Base-by-base conservation (phyloP, 2,329 filamentous ascomycete genomes). In the Pseudocercospora crystallina region DNA sequence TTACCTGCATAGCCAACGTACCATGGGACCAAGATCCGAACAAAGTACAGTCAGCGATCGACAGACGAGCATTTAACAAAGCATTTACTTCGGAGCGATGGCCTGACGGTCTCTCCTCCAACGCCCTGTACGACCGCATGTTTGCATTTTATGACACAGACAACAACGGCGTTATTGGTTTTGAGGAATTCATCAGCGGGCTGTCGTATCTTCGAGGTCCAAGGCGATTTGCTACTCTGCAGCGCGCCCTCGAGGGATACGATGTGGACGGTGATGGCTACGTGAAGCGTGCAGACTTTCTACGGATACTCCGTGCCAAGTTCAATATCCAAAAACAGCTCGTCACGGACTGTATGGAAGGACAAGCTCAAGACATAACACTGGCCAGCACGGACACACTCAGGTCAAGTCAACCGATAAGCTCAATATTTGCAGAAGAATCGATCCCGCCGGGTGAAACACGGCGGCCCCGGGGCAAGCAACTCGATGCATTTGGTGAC, bases 91-190 rank as follows among this genome's bases (percentile, higher is more conserved):
- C 58, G 8, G 60, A 65, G 9, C 58, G 56, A 12, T 67, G 67
- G 63, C 89, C 90, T 3, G 87, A 87, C n/a, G 85, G 90, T 48
- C 83, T 87, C 9, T 80, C 86, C 0, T 89, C 92, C 1, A 96
- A 95, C 67, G 81, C 96, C 11, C 89, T 99, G 52, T 94, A 95
- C 65, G 92, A 99, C 68, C 87, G 94, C 60, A 94, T 96, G 81
- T 99, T 97, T 71, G 83, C 88, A 43, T 96, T 96, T 69, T 99
- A 96, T 69, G 94, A 99, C 70, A 88, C 85, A 30, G 92, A 97
- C 68, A 80, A 83, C 36, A 90, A 99, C 66, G 88, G 87, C 15
- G 76, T 95, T 7, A 96, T 99, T 62, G 88, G 89, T 7, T 97
- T 99, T 61, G 81, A 89, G 42, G 94, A 99, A 67, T 99, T 96